Percentiles rank a stretch among this genome's conserved stretches.
These are phyloP conservation scores for Prinsepia uniflora DNA, from an alignment of 306 rosid species.

Conservation along the genomic window DNA sequence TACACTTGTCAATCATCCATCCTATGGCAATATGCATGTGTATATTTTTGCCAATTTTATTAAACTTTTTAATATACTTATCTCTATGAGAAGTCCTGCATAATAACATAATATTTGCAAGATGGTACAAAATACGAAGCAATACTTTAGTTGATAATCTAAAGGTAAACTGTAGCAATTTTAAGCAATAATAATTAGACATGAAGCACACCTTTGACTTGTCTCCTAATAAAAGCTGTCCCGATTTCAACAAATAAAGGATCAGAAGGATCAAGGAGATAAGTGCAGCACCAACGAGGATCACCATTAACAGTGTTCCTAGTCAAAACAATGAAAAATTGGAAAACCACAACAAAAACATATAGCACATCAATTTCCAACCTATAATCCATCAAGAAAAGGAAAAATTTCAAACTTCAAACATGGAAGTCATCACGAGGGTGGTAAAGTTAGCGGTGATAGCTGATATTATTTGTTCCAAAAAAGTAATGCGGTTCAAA, in stretches of 20 bases:
- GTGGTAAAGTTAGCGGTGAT: slow-evolving; percentile 11
- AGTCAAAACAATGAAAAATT: slow-evolving; percentile 16
- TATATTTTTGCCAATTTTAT: background rate
- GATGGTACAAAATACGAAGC: background rate
- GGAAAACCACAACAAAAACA: slow-evolving; percentile 27
- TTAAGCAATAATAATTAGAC: background rate
- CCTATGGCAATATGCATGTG: background rate
- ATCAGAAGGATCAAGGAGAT: slow-evolving; percentile 93
- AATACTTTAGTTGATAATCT: background rate
- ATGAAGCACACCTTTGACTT: slow-evolving; percentile 62
- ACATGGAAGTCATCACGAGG: slow-evolving; percentile 3
- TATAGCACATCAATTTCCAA: slow-evolving; percentile 14
- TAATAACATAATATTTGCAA: background rate
- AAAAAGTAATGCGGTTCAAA: background rate
- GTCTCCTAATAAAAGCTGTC: slow-evolving; percentile 68
- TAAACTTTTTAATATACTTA: background rate
- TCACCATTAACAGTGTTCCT: slow-evolving; percentile 80
- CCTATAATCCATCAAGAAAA: background rate
- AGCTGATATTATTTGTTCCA: slow-evolving; percentile 6
- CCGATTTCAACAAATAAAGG: slow-evolving; percentile 86
- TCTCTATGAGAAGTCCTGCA: background rate
- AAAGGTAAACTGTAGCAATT: background rate
- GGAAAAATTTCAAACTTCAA: background rate
- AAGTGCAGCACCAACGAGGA: slow-evolving; percentile 88
- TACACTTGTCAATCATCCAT: background rate